Conservation (phyloP, 1,139 yeast species). For the Yamadazyma atlantica region DNA sequence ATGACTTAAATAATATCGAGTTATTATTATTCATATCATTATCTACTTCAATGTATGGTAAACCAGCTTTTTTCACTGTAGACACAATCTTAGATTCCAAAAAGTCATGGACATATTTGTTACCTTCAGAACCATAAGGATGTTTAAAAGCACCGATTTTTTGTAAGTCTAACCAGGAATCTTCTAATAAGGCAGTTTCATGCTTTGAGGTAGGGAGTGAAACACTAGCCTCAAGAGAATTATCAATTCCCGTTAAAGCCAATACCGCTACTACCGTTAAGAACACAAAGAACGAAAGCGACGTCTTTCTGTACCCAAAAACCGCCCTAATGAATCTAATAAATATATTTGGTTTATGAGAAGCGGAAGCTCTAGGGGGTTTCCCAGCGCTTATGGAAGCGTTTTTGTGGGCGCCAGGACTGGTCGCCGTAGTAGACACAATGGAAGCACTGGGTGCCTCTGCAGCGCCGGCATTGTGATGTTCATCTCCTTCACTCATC, state of each 20-base stretch:
- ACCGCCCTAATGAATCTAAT: constrained; percentile 22
- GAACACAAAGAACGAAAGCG: constrained; percentile 51
- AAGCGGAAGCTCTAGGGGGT: neutral
- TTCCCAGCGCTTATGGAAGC: neutral
- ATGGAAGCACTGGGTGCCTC: constrained; percentile 5
- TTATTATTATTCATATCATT: constrained; percentile 47
- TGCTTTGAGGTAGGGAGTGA: constrained; percentile 36
- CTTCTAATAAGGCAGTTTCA: constrained; percentile 41
- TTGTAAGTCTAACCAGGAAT: constrained; percentile 71
- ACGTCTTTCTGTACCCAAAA: constrained; percentile 62
- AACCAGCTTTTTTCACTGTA: constrained; percentile 23
- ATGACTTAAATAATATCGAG: constrained; percentile 39
- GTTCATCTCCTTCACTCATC: constrained; percentile 6
- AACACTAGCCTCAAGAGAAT: constrained; percentile 38
- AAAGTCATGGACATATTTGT: constrained; percentile 74
- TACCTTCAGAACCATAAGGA: constrained; percentile 75
- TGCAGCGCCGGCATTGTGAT: neutral
- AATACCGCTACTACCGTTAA: constrained; percentile 38
- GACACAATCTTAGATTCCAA: constrained; percentile 44
- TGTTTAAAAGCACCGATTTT: constrained; percentile 64
- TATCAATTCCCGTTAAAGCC: constrained; percentile 29
- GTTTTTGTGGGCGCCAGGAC: neutral
- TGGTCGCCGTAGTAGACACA: constrained; percentile 3
- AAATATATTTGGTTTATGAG: constrained; percentile 13
- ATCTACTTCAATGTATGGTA: constrained; percentile 46